Evolutionary conservation across 2,329 filamentous ascomycete species (phyloP).

Genomic region (Microsporum audouinii): DNA sequence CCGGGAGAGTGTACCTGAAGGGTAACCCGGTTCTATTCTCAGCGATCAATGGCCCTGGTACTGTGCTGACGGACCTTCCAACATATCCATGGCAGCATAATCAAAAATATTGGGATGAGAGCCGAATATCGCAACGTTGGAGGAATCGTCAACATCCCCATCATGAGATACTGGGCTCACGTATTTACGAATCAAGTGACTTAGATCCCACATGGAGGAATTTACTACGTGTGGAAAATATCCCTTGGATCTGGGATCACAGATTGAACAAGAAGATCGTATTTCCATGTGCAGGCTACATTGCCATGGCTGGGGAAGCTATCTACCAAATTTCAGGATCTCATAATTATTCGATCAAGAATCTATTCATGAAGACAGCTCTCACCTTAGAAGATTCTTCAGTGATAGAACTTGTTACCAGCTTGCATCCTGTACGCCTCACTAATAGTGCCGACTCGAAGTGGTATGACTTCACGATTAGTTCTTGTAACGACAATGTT

Average conservation of each 20-base stretch:
- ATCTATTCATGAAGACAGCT: background rate
- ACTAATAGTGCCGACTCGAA: background rate
- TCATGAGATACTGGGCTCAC: conserved; percentile 19
- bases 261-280: conserved; percentile 28
- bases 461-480: conserved; percentile 6
- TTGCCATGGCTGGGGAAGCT: conserved; percentile 36
- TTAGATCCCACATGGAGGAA: conserved; percentile 32
- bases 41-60: background rate
- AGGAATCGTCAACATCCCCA: background rate
- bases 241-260: conserved; percentile 37
- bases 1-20: conserved; percentile 6
- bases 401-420: background rate
- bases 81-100: background rate
- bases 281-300: conserved; percentile 34
- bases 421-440: background rate
- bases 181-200: conserved; percentile 19
- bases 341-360: background rate
- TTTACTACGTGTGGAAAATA: conserved; percentile 23
- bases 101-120: background rate
- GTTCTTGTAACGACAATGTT: background rate
- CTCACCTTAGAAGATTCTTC: background rate
- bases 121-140: background rate
- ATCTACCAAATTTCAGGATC: conserved; percentile 6
- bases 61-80: background rate
- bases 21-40: background rate